Evolutionary conservation across 192 early-diverging fungal species (phyloP), one percentile per base, ranked within the genome.

Genomic region (Thoreauomyces humboldtii): DNA sequence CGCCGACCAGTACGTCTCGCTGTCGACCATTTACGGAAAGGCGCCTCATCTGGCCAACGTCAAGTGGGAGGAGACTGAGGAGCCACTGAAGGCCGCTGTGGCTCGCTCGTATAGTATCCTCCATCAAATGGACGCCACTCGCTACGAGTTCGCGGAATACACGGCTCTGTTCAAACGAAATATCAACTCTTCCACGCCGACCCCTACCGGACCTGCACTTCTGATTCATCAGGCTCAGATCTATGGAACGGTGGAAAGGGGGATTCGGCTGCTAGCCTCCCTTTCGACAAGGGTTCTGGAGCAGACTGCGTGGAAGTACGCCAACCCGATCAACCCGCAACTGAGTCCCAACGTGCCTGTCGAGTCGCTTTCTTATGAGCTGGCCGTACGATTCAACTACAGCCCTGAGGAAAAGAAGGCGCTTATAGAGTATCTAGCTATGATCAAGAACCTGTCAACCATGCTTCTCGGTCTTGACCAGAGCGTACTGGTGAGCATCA

Each of bases 281-380:
- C 43, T 66, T 15, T 60, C 68, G 28, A 77, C 61, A 9, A 59
- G 62, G 19, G 71, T 80, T 15, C 14, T 72, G 35, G 78, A 80
- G 67, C 78, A 80, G 76, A 78, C 47, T 37, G 75, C 81, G 12
- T 83, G 70, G 70, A 83, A 83, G 45, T 78, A 62, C 59, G 45
- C 60, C 19, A 77, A 79, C 57, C 81, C 77, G 19, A 47, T 56
- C 6, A 77, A 62, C 38, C 27, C 59, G 6, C 45, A 45, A 19
- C 4, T 44, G 17, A 55, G 55, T 35, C 41, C 33, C 1, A 27
- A 27, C 25, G 58, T 78, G 4, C 75, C 72, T 22, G 52, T 29
- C 4, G 56, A 72, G 7, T 59, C 60, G 2, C 29, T 69, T 2
- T 56, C 48, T 6, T 75, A 79, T 59, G 76, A 78, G 67, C 67